These are phyloP conservation scores for Colletotrichum cordylinicola DNA, from an alignment of 2,329 filamentous ascomycete species.

Conservation along the genomic window DNA sequence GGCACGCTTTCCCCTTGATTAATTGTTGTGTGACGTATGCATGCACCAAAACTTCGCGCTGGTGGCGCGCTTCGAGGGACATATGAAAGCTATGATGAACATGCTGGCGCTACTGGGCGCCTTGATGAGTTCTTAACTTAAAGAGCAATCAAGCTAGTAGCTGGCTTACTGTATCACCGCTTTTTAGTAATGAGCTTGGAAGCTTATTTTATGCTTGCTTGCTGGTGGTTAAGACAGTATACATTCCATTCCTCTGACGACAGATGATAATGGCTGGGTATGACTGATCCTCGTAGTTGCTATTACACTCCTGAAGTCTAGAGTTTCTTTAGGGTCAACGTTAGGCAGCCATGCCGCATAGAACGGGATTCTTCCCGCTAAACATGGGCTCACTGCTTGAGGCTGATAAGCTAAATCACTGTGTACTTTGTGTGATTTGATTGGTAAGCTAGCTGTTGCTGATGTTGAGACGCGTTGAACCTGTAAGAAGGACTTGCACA, in stretches of 20 bases:
- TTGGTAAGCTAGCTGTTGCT: not conserved
- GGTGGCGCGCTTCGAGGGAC: not conserved
- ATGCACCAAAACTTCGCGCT: not conserved
- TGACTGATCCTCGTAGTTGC: not conserved
- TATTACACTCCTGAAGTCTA: not conserved
- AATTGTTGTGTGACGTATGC: not conserved
- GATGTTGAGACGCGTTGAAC: not conserved
- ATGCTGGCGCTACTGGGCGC: not conserved
- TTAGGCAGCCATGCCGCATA: not conserved
- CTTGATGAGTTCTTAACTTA: not conserved
- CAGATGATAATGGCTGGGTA: no score
- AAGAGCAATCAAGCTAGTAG: not conserved
- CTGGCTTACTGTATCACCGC: not conserved
- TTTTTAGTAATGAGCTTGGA: not conserved
- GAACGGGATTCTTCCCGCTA: not conserved
- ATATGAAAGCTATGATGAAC: not conserved
- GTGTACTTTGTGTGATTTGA: not conserved
- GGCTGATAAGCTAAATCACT: not conserved
- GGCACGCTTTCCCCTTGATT: not conserved
- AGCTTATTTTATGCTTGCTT: not conserved
- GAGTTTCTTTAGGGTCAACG: not conserved
- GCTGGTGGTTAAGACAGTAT: not conserved
- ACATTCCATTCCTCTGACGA: not conserved
- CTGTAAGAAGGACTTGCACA: not conserved
- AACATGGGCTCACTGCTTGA: not conserved